Base-by-base conservation (phyloP, 305 asterid species). In the Ilex paraguariensis region DNA sequence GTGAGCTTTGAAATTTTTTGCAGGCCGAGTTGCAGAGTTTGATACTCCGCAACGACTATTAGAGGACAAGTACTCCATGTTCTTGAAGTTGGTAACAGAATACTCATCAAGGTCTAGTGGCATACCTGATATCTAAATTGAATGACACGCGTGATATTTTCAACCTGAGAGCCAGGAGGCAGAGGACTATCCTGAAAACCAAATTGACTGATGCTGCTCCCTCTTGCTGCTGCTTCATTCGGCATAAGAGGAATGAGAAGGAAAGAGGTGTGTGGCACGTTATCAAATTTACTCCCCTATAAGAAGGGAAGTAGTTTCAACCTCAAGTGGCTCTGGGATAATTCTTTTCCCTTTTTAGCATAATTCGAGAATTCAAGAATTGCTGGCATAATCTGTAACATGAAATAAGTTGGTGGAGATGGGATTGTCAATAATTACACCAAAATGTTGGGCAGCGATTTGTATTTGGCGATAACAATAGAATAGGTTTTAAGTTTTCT, bases 21-120 rank as follows among this genome's bases (percentile, higher is more conserved):
- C 85, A 91, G 97, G 97, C 64, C 87, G 93, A 66, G 95, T 91
- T 30, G 86, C 96, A 21, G 99, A 94, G 81, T 94, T 82, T 46
- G 95, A 88, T 63, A 81, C 95, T 56, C 99, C 99, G 8, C 79
- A 85, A 63, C 81, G 87, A 61, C 85, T 94, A 64, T 60, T 94
- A 64, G 99, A 94, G 79, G 96, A 94, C 77, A 86, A 87, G 68
- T 88, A 91, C 21, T 94, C 99, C 44, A 90, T 94, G 99, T 94
- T 94, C 73, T 89, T 94, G 28, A 94, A 79, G 89, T 80, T 90
- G 76, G 97, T 90, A 39, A 75, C 88, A 0, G 99, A 93, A 63
- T 90, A 93, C 78, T 87, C 99, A 36, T 66, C 99, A 42, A 78
- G 99, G 56, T 87, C 96, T 45, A 87, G 73, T 57, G 75, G 87